Conservation (phyloP, 352 stramenopile genomes). For the Phytophthora niederhauseri region DNA sequence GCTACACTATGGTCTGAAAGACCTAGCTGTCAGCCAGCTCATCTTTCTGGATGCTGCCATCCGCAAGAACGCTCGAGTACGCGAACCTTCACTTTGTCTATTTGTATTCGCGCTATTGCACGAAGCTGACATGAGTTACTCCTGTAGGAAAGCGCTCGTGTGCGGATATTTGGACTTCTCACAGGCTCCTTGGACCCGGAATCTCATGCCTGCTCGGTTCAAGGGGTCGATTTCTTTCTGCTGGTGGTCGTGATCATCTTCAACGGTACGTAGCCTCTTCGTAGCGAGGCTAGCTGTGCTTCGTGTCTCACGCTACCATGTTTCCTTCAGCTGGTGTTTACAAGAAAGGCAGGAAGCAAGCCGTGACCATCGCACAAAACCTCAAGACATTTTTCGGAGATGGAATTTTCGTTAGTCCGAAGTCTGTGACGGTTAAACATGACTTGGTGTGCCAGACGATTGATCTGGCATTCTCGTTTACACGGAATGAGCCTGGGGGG, state of each 20-base stretch:
- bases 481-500: conserved; percentile 43
- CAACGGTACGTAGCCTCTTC: conserved; percentile 50
- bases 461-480: conserved; percentile 79
- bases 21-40: conserved; percentile 79
- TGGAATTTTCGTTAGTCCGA: conserved; percentile 63
- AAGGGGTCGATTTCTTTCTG: conserved; percentile 80
- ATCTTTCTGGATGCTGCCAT: conserved; percentile 81
- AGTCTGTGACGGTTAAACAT: conserved; percentile 52
- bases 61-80: conserved; percentile 60
- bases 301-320: conserved; percentile 6
- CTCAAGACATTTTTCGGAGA: conserved; percentile 76
- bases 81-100: conserved; percentile 1
- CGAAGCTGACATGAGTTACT: conserved; percentile 12
- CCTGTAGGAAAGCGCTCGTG: conserved; percentile 62
- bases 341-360: conserved; percentile 74
- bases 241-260: conserved; percentile 82
- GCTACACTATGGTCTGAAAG: conserved; percentile 80
- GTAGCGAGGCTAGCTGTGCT: neutral
- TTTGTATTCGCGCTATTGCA: neutral
- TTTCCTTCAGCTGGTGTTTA: conserved; percentile 54
- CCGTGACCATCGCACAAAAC: conserved; percentile 68
- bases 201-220: conserved; percentile 73
- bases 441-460: conserved; percentile 74
- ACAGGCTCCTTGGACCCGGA: conserved; percentile 78
- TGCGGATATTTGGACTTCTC: conserved; percentile 72